These are phyloP conservation scores for Beauveria brongniartii DNA, from an alignment of 2,329 filamentous ascomycete species.

Conservation along the genomic window DNA sequence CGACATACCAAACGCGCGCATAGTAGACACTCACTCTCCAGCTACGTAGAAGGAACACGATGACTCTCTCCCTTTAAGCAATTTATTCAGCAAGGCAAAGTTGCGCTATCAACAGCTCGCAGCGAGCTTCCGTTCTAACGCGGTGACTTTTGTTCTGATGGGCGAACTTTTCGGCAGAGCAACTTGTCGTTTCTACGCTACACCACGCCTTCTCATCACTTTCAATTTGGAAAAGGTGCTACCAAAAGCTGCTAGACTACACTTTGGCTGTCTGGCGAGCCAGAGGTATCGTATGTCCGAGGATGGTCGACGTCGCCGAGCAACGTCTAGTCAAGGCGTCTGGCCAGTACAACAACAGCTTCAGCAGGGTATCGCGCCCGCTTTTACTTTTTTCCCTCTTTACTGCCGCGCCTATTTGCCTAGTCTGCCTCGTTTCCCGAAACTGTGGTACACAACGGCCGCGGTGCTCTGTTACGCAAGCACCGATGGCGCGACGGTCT, in stretches of 20 bases:
- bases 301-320: not conserved
- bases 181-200: not conserved
- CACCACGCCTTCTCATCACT: not conserved
- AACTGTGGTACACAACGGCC: not conserved
- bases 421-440: not conserved
- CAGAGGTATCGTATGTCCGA: not conserved
- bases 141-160: no score
- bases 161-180: no score
- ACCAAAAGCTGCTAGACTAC: not conserved
- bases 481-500: not conserved
- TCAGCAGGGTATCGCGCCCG: not conserved
- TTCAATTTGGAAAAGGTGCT: not conserved
- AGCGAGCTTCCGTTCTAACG: no score
- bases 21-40: not conserved
- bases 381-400: not conserved
- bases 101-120: not conserved
- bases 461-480: not conserved
- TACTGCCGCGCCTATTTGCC: not conserved
- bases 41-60: no score
- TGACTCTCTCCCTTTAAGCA: no score
- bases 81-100: no score
- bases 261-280: not conserved
- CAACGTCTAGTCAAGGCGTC: not conserved
- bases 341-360: not conserved
- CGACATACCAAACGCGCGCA: not conserved